Evolutionary conservation across 2,329 filamentous ascomycete genomes (phyloP).

Genomic region (Domatiomyces catenatus): DNA sequence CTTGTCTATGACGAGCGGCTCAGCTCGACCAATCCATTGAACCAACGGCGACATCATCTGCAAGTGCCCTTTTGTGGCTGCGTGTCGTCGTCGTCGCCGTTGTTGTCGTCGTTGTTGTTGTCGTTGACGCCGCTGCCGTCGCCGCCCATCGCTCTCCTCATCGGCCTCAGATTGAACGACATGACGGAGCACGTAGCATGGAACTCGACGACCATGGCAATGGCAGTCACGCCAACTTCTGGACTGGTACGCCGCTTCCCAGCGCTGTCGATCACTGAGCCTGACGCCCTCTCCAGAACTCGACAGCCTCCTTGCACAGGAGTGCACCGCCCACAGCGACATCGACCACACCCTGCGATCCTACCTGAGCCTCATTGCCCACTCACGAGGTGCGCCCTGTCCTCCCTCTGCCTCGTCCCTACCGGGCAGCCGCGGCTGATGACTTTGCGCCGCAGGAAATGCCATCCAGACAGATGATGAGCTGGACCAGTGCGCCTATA

Average conservation of each 20-base stretch:
- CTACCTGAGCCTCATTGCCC: slow-evolving; percentile 66
- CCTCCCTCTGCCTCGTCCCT: not conserved
- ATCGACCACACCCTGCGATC: slow-evolving; percentile 77
- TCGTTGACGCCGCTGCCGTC: no score
- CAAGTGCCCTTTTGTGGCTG: no score
- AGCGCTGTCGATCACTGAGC: not conserved
- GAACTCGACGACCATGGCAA: slow-evolving; percentile 50
- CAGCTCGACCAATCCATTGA: no score
- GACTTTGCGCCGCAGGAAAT: not conserved
- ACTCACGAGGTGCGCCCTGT: slow-evolving; percentile 43
- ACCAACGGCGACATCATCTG: not conserved
- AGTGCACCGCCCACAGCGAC: slow-evolving; percentile 44
- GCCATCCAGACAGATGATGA: slow-evolving; percentile 57
- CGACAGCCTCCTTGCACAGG: slow-evolving; percentile 46
- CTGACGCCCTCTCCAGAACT: slow-evolving; percentile 37
- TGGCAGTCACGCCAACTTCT: slow-evolving; percentile 69
- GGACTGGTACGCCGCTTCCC: slow-evolving; percentile 51
- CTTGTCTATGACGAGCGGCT: no score
- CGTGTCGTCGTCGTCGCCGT: not conserved
- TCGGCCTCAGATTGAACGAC: slow-evolving; percentile 16
- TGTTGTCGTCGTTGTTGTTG: not conserved
- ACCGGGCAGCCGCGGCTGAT: slow-evolving; percentile 2
- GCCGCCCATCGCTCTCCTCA: no score
- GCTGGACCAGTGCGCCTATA: slow-evolving; percentile 62
- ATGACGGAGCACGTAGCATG: slow-evolving; percentile 35